Base-by-base conservation (phyloP, 1,284 basidiomycete species). In the Neonothopanus nambi region DNA sequence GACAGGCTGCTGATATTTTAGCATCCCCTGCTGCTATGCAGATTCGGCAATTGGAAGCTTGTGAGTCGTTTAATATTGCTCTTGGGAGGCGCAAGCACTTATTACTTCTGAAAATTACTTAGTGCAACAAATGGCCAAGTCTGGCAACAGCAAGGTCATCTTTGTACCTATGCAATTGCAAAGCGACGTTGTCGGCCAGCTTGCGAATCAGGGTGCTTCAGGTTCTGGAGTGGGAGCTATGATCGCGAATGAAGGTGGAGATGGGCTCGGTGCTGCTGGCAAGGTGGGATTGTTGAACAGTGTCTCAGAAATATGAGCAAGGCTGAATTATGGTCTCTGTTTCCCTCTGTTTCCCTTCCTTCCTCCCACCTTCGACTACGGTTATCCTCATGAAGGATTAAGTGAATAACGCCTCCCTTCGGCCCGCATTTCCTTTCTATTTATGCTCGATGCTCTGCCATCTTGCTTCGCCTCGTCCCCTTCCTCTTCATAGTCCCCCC, bases 11-110 rank as follows among this genome's bases (percentile, higher is more conserved):
- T 51, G 88, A 96, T 72, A 95, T 96, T 63, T 80, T 96, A 63
- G 91, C 93, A 12, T 89, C 86, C 7, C 94, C 93, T 17, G 93
- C 95, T 21, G 95, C 95, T 55, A 97, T 98, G 93, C 94, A 97
- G 73, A 98, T 98, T 68, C 81, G 95, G 58, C 93, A 96, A 68
- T 82, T 98, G 60, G 95, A 97, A 72, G 93, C 94, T 37, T 74
- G 93, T 64, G 80, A 85, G 80, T 78, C 70, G 39, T 82, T 81
- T 80, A n/a, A n/a, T 42, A 48, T 33, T 37, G 12, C 15, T 53
- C 9, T 40, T 38, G 26, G 26, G 5, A 28, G 9, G 15, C 50
- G 11, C 30, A 51, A 28, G 39, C 3, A n/a, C 21, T 52, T 12
- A 48, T 24, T 28, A 28, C 47, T 45, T 41, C 21, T 28, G 26